Evolutionary conservation across 106 monocot genomes (phyloP).

Genomic region (Posidonia australis): DNA sequence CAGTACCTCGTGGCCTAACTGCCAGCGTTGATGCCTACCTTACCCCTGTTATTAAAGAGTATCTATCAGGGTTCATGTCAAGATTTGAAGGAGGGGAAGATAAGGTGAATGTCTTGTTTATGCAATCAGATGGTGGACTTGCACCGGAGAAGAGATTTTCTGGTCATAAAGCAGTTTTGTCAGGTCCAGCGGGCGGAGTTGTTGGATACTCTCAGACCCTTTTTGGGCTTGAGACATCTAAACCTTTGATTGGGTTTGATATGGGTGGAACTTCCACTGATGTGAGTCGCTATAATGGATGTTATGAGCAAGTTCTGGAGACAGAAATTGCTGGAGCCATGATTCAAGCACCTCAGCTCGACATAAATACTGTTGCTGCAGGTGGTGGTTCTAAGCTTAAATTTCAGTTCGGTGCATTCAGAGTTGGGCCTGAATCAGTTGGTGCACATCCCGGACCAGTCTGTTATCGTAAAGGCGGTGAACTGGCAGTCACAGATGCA

Average conservation of each 20-base stretch:
- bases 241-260: constrained; percentile 91
- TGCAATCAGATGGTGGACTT: constrained; percentile 97
- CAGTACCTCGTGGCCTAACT: constrained; percentile 83
- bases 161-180: constrained; percentile 87
- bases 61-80: constrained; percentile 84
- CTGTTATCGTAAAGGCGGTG: constrained; percentile 90
- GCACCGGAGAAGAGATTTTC: constrained; percentile 79
- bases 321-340: constrained; percentile 85
- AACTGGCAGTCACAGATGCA: constrained; percentile 89
- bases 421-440: constrained; percentile 93
- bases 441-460: constrained; percentile 99
- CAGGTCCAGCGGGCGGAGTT: constrained; percentile 93
- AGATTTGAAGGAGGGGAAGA: constrained; percentile 58
- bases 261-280: constrained; percentile 99
- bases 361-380: constrained; percentile 94
- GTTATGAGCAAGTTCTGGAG: constrained; percentile 88
- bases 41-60: constrained; percentile 88
- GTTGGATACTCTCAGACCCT: constrained; percentile 93
- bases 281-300: constrained; percentile 78
- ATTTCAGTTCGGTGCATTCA: constrained; percentile 86
- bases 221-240: constrained; percentile 66
- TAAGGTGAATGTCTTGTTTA: constrained; percentile 83
- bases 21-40: constrained; percentile 91
- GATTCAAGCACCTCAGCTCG: constrained; percentile 95
- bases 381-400: constrained; percentile 98